Percentiles rank a stretch among this genome's conserved stretches.
These are phyloP conservation scores for Cyberlindnera xishuangbannaensis DNA, from an alignment of 805 yeast genomes.

Conservation along the genomic window DNA sequence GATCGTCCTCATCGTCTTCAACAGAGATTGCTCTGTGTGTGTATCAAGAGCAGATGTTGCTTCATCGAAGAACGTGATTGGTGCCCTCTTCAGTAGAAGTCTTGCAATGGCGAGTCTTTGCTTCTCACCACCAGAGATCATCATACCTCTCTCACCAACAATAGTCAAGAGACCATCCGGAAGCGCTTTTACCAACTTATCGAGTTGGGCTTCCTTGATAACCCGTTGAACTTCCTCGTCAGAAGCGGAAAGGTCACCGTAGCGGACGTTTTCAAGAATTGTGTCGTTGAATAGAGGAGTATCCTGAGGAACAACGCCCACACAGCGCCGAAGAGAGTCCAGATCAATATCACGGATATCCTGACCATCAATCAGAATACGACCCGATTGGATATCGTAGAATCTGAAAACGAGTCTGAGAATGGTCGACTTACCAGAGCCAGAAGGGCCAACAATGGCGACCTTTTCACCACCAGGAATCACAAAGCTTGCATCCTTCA, in stretches of 20 bases:
- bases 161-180: slow-evolving; percentile 83
- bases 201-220: slow-evolving; percentile 65
- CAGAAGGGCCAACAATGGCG: slow-evolving; percentile 95
- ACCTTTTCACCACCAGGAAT: slow-evolving; percentile 89
- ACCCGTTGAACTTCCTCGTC: slow-evolving; percentile 65
- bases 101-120: slow-evolving; percentile 93
- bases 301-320: slow-evolving; percentile 97
- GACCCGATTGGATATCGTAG: slow-evolving; percentile 75
- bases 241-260: slow-evolving; percentile 70
- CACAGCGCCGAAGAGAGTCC: slow-evolving; percentile 62
- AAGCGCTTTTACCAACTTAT: slow-evolving; percentile 53
- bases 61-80: slow-evolving; percentile 92
- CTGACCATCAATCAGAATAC: slow-evolving; percentile 82
- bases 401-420: slow-evolving; percentile 80
- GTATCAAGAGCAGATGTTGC: slow-evolving; percentile 97
- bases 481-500: slow-evolving; percentile 71
- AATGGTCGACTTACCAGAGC: slow-evolving; percentile 92
- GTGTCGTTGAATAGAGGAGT: slow-evolving; percentile 94
- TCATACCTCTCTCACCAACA: slow-evolving; percentile 97
- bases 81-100: slow-evolving; percentile 76
- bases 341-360: slow-evolving; percentile 72
- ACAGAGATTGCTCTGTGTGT: slow-evolving; percentile 83
- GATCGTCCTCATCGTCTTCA: slow-evolving; percentile 65
- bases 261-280: slow-evolving; percentile 78
- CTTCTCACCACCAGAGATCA: slow-evolving; percentile 99